Evolutionary conservation across 1,139 yeast genomes (phyloP).

Genomic region (Protomyces inundatus): DNA sequence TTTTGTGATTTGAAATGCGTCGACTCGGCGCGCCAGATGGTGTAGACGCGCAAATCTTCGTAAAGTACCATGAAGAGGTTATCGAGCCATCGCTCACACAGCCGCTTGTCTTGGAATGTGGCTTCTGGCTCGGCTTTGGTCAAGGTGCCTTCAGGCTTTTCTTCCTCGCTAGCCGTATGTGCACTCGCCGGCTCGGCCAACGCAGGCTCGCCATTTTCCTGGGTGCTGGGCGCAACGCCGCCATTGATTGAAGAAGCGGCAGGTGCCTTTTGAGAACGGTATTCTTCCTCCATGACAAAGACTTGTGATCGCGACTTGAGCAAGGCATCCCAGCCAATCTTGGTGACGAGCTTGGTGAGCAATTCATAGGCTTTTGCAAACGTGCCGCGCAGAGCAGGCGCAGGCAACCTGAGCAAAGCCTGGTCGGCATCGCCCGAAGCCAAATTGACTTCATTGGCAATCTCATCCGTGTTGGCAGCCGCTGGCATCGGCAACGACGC

Average conservation of each 20-base stretch:
- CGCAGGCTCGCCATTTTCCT: neutral
- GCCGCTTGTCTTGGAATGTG: slow-evolving; percentile 62
- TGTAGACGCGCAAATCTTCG: slow-evolving; percentile 78
- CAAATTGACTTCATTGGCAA: slow-evolving; percentile 45
- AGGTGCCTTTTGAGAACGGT: slow-evolving; percentile 41
- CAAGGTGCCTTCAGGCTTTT: neutral
- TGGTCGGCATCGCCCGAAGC: slow-evolving; percentile 50
- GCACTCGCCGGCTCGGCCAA: slow-evolving; percentile 9
- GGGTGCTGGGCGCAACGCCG: neutral
- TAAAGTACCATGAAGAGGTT: slow-evolving; percentile 77
- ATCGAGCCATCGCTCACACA: slow-evolving; percentile 95
- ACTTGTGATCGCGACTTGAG: slow-evolving; percentile 73
- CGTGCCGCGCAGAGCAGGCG: slow-evolving; percentile 69
- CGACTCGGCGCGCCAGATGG: slow-evolving; percentile 89
- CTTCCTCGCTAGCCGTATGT: slow-evolving; percentile 1
- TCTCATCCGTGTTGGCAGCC: slow-evolving; percentile 51
- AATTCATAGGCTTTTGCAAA: slow-evolving; percentile 74
- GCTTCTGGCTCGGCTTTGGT: slow-evolving; percentile 8
- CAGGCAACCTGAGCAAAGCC: slow-evolving; percentile 64
- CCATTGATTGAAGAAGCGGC: slow-evolving; percentile 29
- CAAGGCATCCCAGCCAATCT: slow-evolving; percentile 86
- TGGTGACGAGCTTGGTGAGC: slow-evolving; percentile 61
- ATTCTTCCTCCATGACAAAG: slow-evolving; percentile 94
- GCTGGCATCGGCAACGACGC: slow-evolving; percentile 71
- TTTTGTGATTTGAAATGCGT: slow-evolving; percentile 74